A percentile compares a stretch with the other conserved stretches of the same genome.
These are phyloP conservation scores for Afroboletus lepidellus DNA, from an alignment of 1,284 basidiomycete species.

Conservation along the genomic window DNA sequence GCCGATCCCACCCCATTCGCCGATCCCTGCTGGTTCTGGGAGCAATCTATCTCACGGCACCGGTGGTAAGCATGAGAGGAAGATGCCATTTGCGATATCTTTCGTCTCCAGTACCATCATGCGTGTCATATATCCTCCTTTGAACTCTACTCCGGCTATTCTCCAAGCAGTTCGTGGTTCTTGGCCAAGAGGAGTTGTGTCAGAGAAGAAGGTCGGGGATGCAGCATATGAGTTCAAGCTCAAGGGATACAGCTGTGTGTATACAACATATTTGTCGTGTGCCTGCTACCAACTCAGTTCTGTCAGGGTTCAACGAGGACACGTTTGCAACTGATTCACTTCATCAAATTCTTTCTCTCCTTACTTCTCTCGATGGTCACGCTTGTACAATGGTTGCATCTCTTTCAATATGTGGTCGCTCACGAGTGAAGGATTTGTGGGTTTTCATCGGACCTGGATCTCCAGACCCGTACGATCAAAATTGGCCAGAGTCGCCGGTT, in stretches of 20 bases:
- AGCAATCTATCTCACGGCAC: slow-evolving; percentile 39
- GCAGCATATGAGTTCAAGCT: slow-evolving; percentile 75
- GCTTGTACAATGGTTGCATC: slow-evolving; percentile 69
- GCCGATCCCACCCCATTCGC: slow-evolving; percentile 34
- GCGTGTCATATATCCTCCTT: slow-evolving; percentile 70
- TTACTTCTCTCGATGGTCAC: slow-evolving; percentile 64
- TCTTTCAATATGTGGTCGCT: slow-evolving; percentile 63
- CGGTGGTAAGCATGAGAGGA: slow-evolving; percentile 33
- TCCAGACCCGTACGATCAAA: slow-evolving; percentile 31
- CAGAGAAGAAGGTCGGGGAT: slow-evolving; percentile 71
- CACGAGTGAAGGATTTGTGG: slow-evolving; percentile 76
- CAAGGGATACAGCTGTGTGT: slow-evolving; percentile 75
- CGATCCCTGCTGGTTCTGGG: slow-evolving; percentile 37
- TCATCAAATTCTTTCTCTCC: slow-evolving; percentile 66
- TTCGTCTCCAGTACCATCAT: slow-evolving; percentile 65
- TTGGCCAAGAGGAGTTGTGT: slow-evolving; percentile 75
- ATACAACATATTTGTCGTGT: slow-evolving; percentile 8
- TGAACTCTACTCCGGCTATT: slow-evolving; percentile 73
- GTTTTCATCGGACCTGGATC: slow-evolving; percentile 62
- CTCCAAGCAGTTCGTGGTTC: slow-evolving; percentile 72
- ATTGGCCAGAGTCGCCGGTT: slow-evolving; percentile 36
- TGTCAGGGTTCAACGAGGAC: slow-evolving; percentile 72
- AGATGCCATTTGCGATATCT: slow-evolving; percentile 68
- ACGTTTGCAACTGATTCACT: slow-evolving; percentile 75
- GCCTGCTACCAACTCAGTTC: slow-evolving; percentile 20